Evolutionary conservation across 83 land plant species (phyloP).

Genomic region (Isoetes engelmannii): DNA sequence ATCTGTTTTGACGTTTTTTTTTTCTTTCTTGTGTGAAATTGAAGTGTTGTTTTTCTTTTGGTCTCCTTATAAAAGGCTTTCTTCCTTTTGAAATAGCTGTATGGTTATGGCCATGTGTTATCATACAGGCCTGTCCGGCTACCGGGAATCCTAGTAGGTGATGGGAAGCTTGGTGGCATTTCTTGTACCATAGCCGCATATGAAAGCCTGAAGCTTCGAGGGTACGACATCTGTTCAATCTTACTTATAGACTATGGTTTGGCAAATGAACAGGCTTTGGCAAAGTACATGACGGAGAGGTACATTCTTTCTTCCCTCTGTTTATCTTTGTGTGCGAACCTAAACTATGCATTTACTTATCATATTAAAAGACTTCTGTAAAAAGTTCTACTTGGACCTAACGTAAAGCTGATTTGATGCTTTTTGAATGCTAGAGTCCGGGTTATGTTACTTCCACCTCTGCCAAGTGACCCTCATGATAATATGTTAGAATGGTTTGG

Average conservation of each 20-base stretch:
- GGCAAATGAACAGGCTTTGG: constrained; percentile 46
- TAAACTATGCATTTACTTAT: too few relatives aligned
- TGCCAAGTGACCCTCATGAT: constrained; percentile 57
- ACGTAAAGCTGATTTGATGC: too few relatives aligned
- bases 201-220: constrained; percentile 68
- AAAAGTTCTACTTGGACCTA: too few relatives aligned
- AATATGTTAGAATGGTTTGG: constrained; percentile 68
- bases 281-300: constrained; percentile 58
- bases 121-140: constrained; percentile 73
- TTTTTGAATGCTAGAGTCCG: constrained; percentile 41
- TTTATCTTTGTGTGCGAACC: neutral
- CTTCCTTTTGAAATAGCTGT: too few relatives aligned
- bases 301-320: constrained; percentile 18
- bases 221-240: constrained; percentile 73
- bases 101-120: neutral
- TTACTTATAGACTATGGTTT: constrained; percentile 71
- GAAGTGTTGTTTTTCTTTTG: neutral
- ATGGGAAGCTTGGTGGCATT: constrained; percentile 89
- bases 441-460: constrained; percentile 60
- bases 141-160: constrained; percentile 84
- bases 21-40: neutral
- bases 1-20: too few relatives aligned
- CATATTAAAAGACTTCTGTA: too few relatives aligned
- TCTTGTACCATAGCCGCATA: constrained; percentile 84
- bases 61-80: neutral